Conservation (phyloP, 2,329 filamentous ascomycete species). For the Diatrype stigma region DNA sequence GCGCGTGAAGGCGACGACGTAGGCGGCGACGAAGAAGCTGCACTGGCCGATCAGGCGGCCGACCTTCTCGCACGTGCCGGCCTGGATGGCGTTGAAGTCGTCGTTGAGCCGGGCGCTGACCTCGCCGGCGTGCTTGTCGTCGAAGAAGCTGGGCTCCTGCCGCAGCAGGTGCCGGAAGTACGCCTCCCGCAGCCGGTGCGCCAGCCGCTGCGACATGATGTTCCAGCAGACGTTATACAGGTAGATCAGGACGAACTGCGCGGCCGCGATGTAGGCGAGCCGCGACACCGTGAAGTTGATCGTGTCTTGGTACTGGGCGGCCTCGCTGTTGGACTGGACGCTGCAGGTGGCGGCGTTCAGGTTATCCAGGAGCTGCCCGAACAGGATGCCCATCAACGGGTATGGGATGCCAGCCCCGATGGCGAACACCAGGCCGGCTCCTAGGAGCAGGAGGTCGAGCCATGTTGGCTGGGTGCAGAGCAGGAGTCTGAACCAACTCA, state of each 20-base stretch:
- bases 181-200: constrained; percentile 56
- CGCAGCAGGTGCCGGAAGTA: constrained; percentile 56
- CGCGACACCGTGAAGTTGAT: constrained; percentile 57
- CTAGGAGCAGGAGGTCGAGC: constrained; percentile 29
- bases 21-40: constrained; percentile 65
- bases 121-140: constrained; percentile 58
- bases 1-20: constrained; percentile 63
- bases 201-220: constrained; percentile 58
- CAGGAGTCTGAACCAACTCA: constrained; percentile 25
- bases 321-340: constrained; percentile 15
- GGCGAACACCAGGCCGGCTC: constrained; percentile 36
- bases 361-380: constrained; percentile 48
- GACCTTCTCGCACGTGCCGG: constrained; percentile 67
- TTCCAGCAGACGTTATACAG: constrained; percentile 61
- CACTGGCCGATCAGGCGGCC: constrained; percentile 58
- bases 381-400: constrained; percentile 53
- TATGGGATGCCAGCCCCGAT: constrained; percentile 50
- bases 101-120: constrained; percentile 59
- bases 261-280: constrained; percentile 61
- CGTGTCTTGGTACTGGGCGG: constrained; percentile 30
- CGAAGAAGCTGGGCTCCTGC: constrained; percentile 62
- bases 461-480: constrained; percentile 23
- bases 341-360: constrained; percentile 45
- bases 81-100: constrained; percentile 63
- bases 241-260: constrained; percentile 61